phyloP scores from a whole-genome alignment of 169 alveolate genomes.

The Eimeria sp. region DNA sequence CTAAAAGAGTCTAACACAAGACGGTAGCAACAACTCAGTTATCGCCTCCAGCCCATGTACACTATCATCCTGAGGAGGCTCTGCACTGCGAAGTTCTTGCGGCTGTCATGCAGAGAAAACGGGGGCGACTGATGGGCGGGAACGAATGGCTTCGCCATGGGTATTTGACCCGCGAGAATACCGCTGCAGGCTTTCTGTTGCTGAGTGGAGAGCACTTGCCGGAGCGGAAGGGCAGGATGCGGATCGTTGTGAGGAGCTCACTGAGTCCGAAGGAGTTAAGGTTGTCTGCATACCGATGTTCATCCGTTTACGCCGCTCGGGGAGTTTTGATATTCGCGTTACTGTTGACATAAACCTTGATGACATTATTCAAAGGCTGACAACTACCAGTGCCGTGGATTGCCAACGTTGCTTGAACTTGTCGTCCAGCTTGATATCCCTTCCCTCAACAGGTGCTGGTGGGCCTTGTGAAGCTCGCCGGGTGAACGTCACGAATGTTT shows the following conservation, averaged over 20 bases:
- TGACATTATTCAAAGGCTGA: conserved; percentile 51
- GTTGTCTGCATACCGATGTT: conserved; percentile 47
- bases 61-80: background rate
- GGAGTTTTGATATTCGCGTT: conserved; percentile 38
- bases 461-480: conserved; percentile 55
- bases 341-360: conserved; percentile 44
- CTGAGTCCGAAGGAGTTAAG: background rate
- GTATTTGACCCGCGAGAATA: conserved; percentile 52
- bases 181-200: background rate
- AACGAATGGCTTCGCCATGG: conserved; percentile 7
- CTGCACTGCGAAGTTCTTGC: conserved; percentile 1
- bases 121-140: conserved; percentile 7
- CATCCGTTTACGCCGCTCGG: conserved; percentile 69
- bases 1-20: background rate
- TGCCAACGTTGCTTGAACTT: conserved; percentile 45
- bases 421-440: conserved; percentile 17
- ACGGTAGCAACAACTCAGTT: background rate
- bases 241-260: background rate
- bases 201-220: conserved; percentile 23
- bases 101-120: conserved; percentile 20
- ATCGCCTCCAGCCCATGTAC: background rate
- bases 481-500: conserved; percentile 44
- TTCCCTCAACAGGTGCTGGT: conserved; percentile 16
- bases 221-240: background rate
- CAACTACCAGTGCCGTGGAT: conserved; percentile 46